A percentile compares a stretch with the other conserved stretches of the same genome.
phyloP scores from a whole-genome alignment of 176 grass and related monocot genomes.

The Musa schizocarpa region DNA sequence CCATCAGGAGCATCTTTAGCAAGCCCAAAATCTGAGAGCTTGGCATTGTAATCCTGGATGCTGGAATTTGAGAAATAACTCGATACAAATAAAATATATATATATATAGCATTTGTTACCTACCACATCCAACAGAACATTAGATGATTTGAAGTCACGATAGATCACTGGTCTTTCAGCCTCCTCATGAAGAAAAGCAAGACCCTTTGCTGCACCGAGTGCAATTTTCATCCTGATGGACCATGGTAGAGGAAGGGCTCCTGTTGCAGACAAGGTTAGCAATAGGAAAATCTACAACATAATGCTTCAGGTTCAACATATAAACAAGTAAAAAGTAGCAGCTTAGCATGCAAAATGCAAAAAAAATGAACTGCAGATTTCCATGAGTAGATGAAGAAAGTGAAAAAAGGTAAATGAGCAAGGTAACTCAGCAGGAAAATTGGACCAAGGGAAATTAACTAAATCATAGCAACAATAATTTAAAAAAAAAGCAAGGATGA shows the following conservation, averaged over 20 bases:
- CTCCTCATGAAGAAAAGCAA: slow-evolving; percentile 99
- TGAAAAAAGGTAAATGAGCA: neutral
- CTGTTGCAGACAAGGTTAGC: slow-evolving; percentile 25
- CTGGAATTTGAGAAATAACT: slow-evolving; percentile 17
- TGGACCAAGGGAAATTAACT: neutral
- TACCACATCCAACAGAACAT: slow-evolving; percentile 90
- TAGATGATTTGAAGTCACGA: slow-evolving; percentile 99
- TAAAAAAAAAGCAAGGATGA: neutral
- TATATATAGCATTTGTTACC: slow-evolving; percentile 10
- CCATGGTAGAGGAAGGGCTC: slow-evolving; percentile 87
- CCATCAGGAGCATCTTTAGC: slow-evolving; percentile 99
- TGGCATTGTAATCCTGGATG: slow-evolving; percentile 90
- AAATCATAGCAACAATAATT: neutral
- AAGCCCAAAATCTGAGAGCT: slow-evolving; percentile 97
- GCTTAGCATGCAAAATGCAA: neutral
- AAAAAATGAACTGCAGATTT: neutral
- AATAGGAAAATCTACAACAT: slow-evolving; percentile 11
- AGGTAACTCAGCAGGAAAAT: too few relatives aligned
- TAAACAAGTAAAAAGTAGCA: neutral
- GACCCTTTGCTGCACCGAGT: slow-evolving; percentile 90
- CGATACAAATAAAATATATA: slow-evolving; percentile 1
- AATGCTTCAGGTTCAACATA: too few relatives aligned
- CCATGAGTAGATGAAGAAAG: neutral
- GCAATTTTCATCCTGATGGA: slow-evolving; percentile 94
- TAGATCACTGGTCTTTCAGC: slow-evolving; percentile 99